Base-by-base conservation (phyloP, 805 yeast species). In the Cyberlindnera japonica region DNA sequence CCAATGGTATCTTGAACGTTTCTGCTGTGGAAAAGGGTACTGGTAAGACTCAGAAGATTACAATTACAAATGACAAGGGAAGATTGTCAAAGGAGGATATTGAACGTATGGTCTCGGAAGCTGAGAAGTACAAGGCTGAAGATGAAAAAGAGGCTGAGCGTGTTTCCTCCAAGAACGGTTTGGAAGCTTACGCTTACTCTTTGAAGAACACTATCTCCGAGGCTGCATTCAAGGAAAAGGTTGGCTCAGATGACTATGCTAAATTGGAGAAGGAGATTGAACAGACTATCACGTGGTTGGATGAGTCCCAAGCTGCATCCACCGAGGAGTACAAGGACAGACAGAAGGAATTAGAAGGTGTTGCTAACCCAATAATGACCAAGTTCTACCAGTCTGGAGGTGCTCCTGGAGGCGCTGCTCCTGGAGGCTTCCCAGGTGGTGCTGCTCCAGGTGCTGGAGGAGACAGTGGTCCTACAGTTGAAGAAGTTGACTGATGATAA, bases 381-480 rank as follows among this genome's bases (percentile, higher is more conserved):
- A 27, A 27, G 30, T 27, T 27, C 30, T 27, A 27, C 30, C 30
- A 27, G 30, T 8, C 30, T 27, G 17, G 18, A 8, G 30, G 30
- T 27, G 30, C 28, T 13, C 28, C 28, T 9, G 28, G 30, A 8
- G 30, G 18, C 11, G 24, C 11, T 11, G 24, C 24, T 27, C 79
- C 81, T 50, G 70, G 67, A 52, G 70, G 65, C 50, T 64, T 69
- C 53, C 76, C 75, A 61, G 75, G 74, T 53, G 77, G 75, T 61
- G 78, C 81, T 55, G 79, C 72, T 50, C 77, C 75, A 53, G 74
- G 69, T 54, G 77, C n/a, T n/a, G n/a, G n/a, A n/a, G n/a, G 71
- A 48, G 65, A 59, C 36, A 23, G 37, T 34, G 59, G 84, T 53
- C 90, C 90, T 64, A 81, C 89, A 49, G 90, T 83, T 56, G 88